phyloP scores from a whole-genome alignment of 2,329 filamentous ascomycete species.

The Triangularia verruculosa region DNA sequence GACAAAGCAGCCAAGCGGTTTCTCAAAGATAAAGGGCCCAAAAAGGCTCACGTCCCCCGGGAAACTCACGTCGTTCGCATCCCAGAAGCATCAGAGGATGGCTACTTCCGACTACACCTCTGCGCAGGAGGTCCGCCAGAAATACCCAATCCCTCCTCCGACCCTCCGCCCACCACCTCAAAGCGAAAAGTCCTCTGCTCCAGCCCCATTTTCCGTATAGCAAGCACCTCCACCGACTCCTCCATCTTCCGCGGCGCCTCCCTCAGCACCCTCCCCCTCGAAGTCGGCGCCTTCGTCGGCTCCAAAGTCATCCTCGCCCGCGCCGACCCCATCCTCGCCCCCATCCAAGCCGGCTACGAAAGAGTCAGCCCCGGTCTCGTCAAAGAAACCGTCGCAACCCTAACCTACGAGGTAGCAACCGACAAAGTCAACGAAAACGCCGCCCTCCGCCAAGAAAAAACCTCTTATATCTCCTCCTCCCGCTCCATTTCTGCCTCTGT shows the following conservation, averaged over 20 bases:
- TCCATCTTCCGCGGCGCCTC: conserved; percentile 64
- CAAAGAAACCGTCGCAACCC: conserved; percentile 21
- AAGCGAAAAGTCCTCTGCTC: conserved; percentile 54
- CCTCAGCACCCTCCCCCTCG: conserved; percentile 61
- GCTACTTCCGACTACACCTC: conserved; percentile 66
- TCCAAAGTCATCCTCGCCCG: conserved; percentile 47
- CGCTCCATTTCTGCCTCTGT: background rate
- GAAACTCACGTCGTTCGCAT: conserved; percentile 66
- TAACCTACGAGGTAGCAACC: conserved; percentile 37
- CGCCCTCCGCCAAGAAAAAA: conserved; percentile 19
- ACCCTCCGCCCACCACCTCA: background rate
- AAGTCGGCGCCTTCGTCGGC: conserved; percentile 57
- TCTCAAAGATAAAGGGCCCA: conserved; percentile 40
- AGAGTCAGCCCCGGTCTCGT: conserved; percentile 37
- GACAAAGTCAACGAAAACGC: conserved; percentile 37
- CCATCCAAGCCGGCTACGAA: conserved; percentile 42
- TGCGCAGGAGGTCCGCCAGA: conserved; percentile 43
- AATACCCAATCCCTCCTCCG: conserved; percentile 4
- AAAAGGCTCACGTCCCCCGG: conserved; percentile 49
- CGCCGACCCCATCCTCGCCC: conserved; percentile 42
- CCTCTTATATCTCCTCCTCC: conserved; percentile 9
- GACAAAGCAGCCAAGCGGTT: conserved; percentile 59
- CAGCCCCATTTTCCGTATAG: conserved; percentile 66
- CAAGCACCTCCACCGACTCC: conserved; percentile 60
- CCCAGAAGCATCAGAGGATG: conserved; percentile 60